Conservation (phyloP, 345 rosid genomes). For the Nasturtium officinale region DNA sequence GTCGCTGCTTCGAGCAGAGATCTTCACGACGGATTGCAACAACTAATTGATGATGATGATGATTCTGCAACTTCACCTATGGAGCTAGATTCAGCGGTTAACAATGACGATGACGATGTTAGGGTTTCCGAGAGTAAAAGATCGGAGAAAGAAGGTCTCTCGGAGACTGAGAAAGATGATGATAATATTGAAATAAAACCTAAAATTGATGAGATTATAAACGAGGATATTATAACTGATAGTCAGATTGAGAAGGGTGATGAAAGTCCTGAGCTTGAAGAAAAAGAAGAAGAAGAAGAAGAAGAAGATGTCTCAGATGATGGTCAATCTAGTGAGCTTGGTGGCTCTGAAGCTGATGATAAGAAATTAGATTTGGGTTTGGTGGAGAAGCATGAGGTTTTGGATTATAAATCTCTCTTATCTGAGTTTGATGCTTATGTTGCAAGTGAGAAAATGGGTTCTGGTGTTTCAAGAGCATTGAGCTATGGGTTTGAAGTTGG, state of each 20-base stretch:
- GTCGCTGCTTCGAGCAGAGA: conserved; percentile 12
- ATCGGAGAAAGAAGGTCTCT: conserved; percentile 10
- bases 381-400: conserved; percentile 19
- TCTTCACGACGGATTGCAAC: neutral
- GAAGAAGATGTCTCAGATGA: conserved; percentile 41
- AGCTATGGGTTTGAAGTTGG: conserved; percentile 88
- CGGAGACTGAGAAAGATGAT: conserved; percentile 17
- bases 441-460: conserved; percentile 73
- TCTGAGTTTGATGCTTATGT: conserved; percentile 92
- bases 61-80: conserved; percentile 20
- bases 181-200: conserved; percentile 38
- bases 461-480: conserved; percentile 68
- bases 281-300: conserved; percentile 34
- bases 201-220: conserved; percentile 41
- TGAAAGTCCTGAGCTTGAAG: conserved; percentile 20
- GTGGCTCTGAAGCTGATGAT: conserved; percentile 37
- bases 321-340: conserved; percentile 41
- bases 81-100: conserved; percentile 32
- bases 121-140: conserved; percentile 39
- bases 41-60: conserved; percentile 4
- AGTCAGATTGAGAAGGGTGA: conserved; percentile 21
- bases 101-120: conserved; percentile 7
- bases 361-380: conserved; percentile 15
- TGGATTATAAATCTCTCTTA: conserved; percentile 58
- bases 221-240: conserved; percentile 19